Evolutionary conservation across 441 rosid species (phyloP).

Genomic region (Erodium texanum): DNA sequence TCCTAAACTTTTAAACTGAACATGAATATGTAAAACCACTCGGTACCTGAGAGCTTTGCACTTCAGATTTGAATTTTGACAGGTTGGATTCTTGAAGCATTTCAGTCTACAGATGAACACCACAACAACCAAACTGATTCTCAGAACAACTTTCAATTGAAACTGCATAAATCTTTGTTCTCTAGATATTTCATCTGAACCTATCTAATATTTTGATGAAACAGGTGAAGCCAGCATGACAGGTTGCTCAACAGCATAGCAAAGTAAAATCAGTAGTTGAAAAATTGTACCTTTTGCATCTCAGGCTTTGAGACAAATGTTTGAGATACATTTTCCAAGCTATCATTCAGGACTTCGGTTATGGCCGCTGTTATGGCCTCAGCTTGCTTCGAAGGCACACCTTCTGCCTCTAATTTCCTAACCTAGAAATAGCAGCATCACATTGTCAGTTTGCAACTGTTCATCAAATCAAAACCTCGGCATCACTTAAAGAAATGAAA

Average conservation of each 20-base stretch:
- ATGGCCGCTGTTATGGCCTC: slow-evolving; percentile 57
- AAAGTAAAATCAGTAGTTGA: background rate
- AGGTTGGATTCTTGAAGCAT: slow-evolving; percentile 50
- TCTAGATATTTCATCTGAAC: background rate
- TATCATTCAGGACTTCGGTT: slow-evolving; percentile 42
- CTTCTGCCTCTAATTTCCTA: slow-evolving; percentile 54
- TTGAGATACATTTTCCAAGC: slow-evolving; percentile 51
- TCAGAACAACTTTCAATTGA: background rate
- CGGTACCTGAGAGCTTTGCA: slow-evolving; percentile 44
- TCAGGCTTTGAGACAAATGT: slow-evolving; percentile 48
- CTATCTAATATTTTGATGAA: background rate
- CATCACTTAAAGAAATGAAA: background rate
- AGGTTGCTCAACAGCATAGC: background rate
- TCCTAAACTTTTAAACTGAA: background rate
- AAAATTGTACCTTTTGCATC: slow-evolving; percentile 45
- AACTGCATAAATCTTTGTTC: background rate
- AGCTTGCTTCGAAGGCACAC: slow-evolving; percentile 54
- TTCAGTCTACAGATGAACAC: slow-evolving; percentile 29
- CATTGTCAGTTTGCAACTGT: background rate
- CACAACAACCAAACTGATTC: slow-evolving; percentile 6
- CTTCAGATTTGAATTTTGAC: slow-evolving; percentile 53
- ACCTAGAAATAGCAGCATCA: slow-evolving; percentile 29
- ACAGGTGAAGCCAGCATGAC: background rate
- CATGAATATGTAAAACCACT: background rate
- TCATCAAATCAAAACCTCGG: background rate